These are phyloP conservation scores for Zarea fungicola DNA, from an alignment of 2,329 filamentous ascomycete genomes.

Conservation along the genomic window DNA sequence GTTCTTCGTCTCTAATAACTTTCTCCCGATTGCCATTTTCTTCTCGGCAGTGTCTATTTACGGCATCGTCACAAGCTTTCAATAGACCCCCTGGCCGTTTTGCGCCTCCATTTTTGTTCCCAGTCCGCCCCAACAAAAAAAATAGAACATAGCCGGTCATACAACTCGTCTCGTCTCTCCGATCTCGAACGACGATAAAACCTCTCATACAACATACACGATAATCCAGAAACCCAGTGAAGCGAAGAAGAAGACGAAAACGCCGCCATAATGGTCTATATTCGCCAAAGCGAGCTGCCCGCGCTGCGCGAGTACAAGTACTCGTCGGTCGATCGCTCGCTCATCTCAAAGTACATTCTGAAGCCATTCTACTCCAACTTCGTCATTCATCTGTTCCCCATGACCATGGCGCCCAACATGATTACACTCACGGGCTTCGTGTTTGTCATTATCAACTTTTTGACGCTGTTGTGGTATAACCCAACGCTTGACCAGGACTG, in stretches of 20 bases:
- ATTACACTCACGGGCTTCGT: slow-evolving; percentile 88
- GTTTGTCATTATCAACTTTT: slow-evolving; percentile 83
- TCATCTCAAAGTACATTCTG: slow-evolving; percentile 85
- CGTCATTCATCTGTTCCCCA: slow-evolving; percentile 90
- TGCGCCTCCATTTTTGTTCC: neutral
- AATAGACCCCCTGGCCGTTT: neutral
- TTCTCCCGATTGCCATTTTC: too few relatives aligned
- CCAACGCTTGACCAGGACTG: slow-evolving; percentile 92
- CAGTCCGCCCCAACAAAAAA: slow-evolving; percentile 8
- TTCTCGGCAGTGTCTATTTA: too few relatives aligned
- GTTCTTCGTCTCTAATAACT: too few relatives aligned
- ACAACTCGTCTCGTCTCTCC: neutral
- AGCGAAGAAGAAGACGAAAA: neutral
- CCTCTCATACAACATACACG: neutral
- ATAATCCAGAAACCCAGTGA: neutral
- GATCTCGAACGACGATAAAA: neutral
- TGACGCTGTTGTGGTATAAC: slow-evolving; percentile 93
- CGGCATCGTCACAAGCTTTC: neutral
- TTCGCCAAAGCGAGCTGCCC: slow-evolving; percentile 82
- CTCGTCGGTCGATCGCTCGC: slow-evolving; percentile 81
- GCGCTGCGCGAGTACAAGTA: slow-evolving; percentile 95
- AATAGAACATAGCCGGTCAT: neutral
- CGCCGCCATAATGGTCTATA: slow-evolving; percentile 72
- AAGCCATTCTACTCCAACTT: slow-evolving; percentile 97
- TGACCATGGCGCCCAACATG: slow-evolving; percentile 85